These are phyloP conservation scores for Arthromyces matolae DNA, from an alignment of 768 basidiomycete genomes.

Conservation along the genomic window DNA sequence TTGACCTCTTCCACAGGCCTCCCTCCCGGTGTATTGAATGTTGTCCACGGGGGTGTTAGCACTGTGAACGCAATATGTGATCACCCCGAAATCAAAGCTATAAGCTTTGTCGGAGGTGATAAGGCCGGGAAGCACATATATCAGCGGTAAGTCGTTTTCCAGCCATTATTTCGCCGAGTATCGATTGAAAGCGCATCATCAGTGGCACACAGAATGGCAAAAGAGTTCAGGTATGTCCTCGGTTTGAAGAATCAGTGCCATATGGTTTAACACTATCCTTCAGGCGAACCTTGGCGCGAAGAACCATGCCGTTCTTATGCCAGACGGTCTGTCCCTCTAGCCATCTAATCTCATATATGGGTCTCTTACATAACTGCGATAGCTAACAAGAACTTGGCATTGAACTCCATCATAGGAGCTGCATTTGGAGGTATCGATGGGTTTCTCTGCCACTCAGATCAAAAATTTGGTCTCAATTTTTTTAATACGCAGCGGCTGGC, in stretches of 20 bases:
- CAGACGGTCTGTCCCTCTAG: constrained; percentile 61
- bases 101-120: constrained; percentile 96
- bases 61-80: constrained; percentile 96
- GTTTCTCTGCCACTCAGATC: constrained; percentile 10
- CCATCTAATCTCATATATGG: neutral
- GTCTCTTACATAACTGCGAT: too few species aligned
- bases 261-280: neutral
- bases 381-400: constrained; percentile 89
- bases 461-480: constrained; percentile 9
- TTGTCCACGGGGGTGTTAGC: constrained; percentile 86
- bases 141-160: constrained; percentile 67
- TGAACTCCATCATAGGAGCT: constrained; percentile 91
- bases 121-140: constrained; percentile 93
- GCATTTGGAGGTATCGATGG: constrained; percentile 90
- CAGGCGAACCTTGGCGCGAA: constrained; percentile 85
- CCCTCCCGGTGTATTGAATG: constrained; percentile 85
- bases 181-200: constrained; percentile 6
- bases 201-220: constrained; percentile 87
- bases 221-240: constrained; percentile 62
- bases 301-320: constrained; percentile 92
- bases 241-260: neutral
- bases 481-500: constrained; percentile 66
- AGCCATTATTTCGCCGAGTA: too few species aligned
- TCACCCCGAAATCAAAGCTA: constrained; percentile 85
- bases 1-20: constrained; percentile 54